Evolutionary conservation across 345 rosid species (phyloP), one percentile per base, ranked within the genome.

Genomic region (Geranium brycei): DNA sequence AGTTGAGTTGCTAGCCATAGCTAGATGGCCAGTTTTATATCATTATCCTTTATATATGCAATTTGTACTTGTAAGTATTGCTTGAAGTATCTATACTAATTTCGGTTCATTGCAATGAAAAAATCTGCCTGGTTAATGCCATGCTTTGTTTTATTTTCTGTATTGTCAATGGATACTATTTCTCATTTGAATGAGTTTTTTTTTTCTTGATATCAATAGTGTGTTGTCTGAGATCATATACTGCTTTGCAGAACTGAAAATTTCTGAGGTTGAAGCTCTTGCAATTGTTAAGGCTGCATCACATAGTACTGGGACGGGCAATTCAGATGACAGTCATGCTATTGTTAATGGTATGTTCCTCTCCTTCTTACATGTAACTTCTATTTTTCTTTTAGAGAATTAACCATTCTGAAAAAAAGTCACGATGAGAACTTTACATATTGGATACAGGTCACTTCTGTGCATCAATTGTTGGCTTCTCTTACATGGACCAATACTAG

Each of bases 221-320:
- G 0, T 19, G 23, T 57, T 7, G 60, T 17, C 4, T 31, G 58
- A 41, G 31, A 64, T 23, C 7, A 6, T 30, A 19, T 19, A 64
- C 59, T 14, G 59, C 15, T 30, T 56, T 40, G 31, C 75, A 87
- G 96, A 85, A 72, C 57, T 78, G 19, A 79, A 68, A 14, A 70
- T 88, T 67, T 73, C 88, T 55, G 85, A 80, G 18, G 61, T 62
- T 18, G 91, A 86, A 80, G 92, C 97, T 62, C 61, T 68, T 68
- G 85, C 78, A 31, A 77, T 86, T 73, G 72, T 85, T 62, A 74
- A 82, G 55, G 70, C 78, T 65, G 85, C 75, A 8, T 77, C 81
- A 0, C 76, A 16, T 35, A 35, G 41, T 35, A 35, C 41, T 57
- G 51, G 57, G 57, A 58, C 69, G 28, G 77, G 51, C 51, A 53